phyloP scores from a whole-genome alignment of 331 rosid genomes.

The Quercus tomentella region DNA sequence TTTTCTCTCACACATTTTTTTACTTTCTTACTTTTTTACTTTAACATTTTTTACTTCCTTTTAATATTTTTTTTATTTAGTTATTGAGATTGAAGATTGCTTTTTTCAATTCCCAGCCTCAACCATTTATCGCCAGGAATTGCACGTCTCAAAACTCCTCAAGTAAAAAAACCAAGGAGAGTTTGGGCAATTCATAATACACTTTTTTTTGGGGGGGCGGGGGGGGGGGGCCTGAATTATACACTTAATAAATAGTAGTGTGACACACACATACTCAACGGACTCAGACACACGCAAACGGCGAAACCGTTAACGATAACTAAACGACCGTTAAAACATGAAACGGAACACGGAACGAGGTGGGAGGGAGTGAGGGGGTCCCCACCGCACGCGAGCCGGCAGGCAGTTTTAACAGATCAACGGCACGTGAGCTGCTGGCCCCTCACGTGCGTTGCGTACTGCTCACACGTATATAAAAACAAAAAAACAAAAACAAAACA shows the following conservation, averaged over 20 bases:
- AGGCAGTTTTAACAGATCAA: constrained; percentile 20
- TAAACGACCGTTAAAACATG: background rate
- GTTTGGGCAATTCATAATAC: background rate
- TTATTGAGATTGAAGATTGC: no score
- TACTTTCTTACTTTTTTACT: no score
- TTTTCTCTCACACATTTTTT: no score
- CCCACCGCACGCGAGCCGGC: constrained; percentile 83
- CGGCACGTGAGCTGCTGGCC: constrained; percentile 50
- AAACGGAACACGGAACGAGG: constrained; percentile 2
- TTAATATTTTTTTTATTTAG: no score
- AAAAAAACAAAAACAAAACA: background rate
- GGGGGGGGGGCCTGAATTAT: no score
- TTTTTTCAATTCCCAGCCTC: no score
- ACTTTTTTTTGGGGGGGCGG: no score
- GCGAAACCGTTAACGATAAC: background rate
- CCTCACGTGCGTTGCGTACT: constrained; percentile 53
- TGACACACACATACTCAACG: background rate
- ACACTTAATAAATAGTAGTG: background rate
- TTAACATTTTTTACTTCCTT: no score
- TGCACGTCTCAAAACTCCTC: no score
- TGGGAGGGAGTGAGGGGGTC: constrained; percentile 25
- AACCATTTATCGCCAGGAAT: no score
- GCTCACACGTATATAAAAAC: constrained; percentile 4
- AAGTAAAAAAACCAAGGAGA: background rate
- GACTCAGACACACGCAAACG: background rate